A percentile compares a stretch with the other conserved stretches of the same genome.
Evolutionary conservation across 208 protist genomes (phyloP).

Genomic region (Cochliopodium minus): DNA sequence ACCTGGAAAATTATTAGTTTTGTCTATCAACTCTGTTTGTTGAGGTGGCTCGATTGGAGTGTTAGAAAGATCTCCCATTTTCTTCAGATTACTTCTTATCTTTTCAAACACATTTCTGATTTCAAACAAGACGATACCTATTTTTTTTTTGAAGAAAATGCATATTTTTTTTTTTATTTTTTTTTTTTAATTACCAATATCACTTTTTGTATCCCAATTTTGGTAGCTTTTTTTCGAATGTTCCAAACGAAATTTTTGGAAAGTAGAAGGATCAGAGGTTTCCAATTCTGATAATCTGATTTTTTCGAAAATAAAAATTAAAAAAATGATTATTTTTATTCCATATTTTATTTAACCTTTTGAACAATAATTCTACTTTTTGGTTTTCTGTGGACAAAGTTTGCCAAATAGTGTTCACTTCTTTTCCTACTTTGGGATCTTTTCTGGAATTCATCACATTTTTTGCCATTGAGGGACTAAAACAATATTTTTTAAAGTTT

Average conservation of each 20-base stretch:
- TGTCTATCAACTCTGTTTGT: conserved; percentile 53
- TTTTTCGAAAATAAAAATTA: no score
- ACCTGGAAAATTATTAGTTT: conserved; percentile 28
- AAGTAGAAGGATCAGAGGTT: no score
- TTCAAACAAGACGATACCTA: not conserved
- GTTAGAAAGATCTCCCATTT: conserved; percentile 49
- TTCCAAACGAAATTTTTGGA: not conserved
- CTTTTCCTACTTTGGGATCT: no score
- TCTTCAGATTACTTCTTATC: conserved; percentile 25
- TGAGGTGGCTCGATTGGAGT: conserved; percentile 61
- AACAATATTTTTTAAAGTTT: no score
- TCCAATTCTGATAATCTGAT: no score
- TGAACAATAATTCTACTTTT: no score
- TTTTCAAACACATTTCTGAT: conserved; percentile 13
- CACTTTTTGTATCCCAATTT: not conserved
- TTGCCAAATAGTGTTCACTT: no score
- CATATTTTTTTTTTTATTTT: not conserved
- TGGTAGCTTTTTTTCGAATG: not conserved
- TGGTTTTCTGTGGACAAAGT: no score
- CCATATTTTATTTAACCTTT: no score
- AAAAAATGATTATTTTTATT: no score
- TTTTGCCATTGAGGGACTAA: no score
- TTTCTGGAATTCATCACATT: no score
- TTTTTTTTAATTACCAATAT: not conserved
- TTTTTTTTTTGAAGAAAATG: not conserved